These are phyloP conservation scores for Ceratobasidium theobromae DNA, from an alignment of 1,284 basidiomycete genomes.

Conservation along the genomic window DNA sequence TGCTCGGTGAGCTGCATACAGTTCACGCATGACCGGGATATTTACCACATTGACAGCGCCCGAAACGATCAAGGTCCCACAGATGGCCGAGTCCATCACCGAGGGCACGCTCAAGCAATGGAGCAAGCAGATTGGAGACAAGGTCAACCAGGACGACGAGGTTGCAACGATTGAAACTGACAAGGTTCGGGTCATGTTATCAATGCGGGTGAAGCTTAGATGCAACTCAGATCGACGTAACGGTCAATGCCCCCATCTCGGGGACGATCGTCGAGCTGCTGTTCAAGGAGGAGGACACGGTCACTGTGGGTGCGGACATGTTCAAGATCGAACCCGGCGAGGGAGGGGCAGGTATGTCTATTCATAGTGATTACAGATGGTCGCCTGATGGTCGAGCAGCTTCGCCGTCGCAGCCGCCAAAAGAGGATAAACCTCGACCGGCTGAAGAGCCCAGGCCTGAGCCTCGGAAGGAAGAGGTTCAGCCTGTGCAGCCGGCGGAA, in stretches of 20 bases:
- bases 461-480: conserved; percentile 44
- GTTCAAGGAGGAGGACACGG: conserved; percentile 91
- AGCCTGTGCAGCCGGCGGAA: conserved; percentile 43
- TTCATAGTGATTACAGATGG: background rate
- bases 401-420: conserved; percentile 35
- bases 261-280: conserved; percentile 88
- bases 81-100: conserved; percentile 99
- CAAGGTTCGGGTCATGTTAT: conserved; percentile 62
- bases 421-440: conserved; percentile 48
- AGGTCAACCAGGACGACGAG: conserved; percentile 91
- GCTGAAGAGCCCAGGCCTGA: conserved; percentile 46
- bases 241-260: conserved; percentile 89
- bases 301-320: conserved; percentile 92
- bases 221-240: conserved; percentile 82
- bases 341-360: conserved; percentile 48
- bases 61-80: conserved; percentile 93
- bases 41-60: conserved; percentile 38
- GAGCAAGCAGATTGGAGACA: conserved; percentile 92
- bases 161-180: conserved; percentile 98
- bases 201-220: background rate
- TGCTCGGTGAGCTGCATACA: conserved; percentile 7
- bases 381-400: conserved; percentile 27
- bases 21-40: no score
- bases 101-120: conserved; percentile 97
- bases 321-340: conserved; percentile 89